Conservation (phyloP, 2,329 filamentous ascomycete genomes). For the Didymella glomerata region DNA sequence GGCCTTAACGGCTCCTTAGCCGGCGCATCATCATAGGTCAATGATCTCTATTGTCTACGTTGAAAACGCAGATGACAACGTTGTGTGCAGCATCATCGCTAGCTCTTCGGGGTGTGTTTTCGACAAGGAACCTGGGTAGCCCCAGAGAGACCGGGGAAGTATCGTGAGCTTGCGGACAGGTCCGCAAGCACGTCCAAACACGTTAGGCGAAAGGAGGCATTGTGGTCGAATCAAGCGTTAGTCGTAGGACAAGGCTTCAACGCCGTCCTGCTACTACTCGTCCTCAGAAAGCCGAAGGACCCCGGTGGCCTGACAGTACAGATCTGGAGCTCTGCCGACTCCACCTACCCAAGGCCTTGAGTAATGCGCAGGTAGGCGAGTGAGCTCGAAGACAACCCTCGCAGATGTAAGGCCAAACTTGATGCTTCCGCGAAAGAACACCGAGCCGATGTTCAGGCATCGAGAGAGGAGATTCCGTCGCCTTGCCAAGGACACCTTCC, state of each 20-base stretch:
- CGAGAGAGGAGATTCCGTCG: not conserved
- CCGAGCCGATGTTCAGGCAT: not conserved
- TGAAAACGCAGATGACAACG: not conserved
- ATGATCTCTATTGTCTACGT: not conserved
- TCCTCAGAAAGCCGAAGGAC: not conserved
- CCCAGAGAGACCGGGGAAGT: not conserved
- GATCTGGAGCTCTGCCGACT: not conserved
- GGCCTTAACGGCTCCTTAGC: conserved; percentile 9
- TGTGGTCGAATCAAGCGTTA: not conserved
- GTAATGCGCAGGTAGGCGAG: not conserved
- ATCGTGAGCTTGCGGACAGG: not conserved
- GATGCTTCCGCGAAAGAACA: not conserved
- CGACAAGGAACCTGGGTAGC: not conserved
- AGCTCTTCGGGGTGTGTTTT: not conserved
- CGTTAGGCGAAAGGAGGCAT: not conserved
- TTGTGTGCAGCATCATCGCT: not conserved
- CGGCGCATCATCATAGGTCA: not conserved
- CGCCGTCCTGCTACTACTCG: not conserved
- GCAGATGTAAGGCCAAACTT: not conserved
- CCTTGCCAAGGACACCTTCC: not conserved
- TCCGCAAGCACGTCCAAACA: too few species aligned
- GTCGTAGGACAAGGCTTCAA: not conserved
- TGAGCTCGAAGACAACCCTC: not conserved
- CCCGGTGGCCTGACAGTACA: not conserved
- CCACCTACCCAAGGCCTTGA: not conserved